Percentiles rank a stretch among this genome's conserved stretches.
Conservation (phyloP, 345 rosid genomes). For the Aquilaria sinensis region DNA sequence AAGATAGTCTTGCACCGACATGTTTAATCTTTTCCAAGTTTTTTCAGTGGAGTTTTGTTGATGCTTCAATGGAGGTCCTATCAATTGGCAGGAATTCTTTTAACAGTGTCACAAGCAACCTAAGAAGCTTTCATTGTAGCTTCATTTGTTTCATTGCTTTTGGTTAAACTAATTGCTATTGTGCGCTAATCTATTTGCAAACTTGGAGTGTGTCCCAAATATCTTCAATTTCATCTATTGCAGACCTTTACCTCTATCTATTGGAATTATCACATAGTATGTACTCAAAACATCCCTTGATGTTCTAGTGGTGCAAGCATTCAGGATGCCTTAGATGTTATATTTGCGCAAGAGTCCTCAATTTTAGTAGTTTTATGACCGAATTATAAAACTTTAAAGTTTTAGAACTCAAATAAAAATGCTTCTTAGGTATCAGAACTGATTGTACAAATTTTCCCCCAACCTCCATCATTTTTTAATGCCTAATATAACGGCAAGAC, state of each 20-base stretch:
- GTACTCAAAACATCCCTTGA: conserved; percentile 78
- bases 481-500: too few relatives aligned
- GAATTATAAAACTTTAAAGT: too few relatives aligned
- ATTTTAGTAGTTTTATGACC: too few relatives aligned
- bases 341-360: conserved; percentile 7
- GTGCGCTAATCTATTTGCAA: background rate
- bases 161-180: background rate
- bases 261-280: conserved; percentile 75
- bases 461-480: too few relatives aligned
- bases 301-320: conserved; percentile 65
- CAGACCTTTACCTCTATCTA: conserved; percentile 84
- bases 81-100: too few relatives aligned
- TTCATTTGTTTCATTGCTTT: too few relatives aligned
- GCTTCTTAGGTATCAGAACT: too few relatives aligned
- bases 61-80: too few relatives aligned
- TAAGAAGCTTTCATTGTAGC: too few relatives aligned
- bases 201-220: conserved; percentile 12
- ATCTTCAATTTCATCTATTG: conserved; percentile 18
- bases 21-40: conserved; percentile 19
- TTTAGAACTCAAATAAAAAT: too few relatives aligned
- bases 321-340: conserved; percentile 63
- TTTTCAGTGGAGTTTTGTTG: background rate
- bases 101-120: too few relatives aligned
- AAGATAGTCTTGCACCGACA: conserved; percentile 95
- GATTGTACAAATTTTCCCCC: too few relatives aligned